Percentiles rank a stretch among this genome's conserved stretches.
These are phyloP conservation scores for Ilex aquifolium DNA, from an alignment of 257 asterid genomes.

Conservation along the genomic window DNA sequence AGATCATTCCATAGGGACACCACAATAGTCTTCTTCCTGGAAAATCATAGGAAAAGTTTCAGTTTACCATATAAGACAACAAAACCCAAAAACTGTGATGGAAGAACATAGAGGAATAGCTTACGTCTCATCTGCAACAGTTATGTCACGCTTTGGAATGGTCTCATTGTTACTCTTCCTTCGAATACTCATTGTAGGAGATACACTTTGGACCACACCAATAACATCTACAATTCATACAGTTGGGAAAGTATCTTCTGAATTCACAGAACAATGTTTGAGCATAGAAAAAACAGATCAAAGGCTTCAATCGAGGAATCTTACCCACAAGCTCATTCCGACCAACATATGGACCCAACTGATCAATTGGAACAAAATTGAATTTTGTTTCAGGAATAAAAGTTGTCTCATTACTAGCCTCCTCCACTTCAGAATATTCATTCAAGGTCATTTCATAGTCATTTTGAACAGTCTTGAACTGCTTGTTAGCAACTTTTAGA, in stretches of 20 bases:
- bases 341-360: slow-evolving; percentile 80
- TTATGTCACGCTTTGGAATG: slow-evolving; percentile 83
- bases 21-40: slow-evolving; percentile 76
- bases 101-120: slow-evolving; percentile 3
- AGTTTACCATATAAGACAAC: slow-evolving; percentile 3
- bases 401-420: slow-evolving; percentile 50
- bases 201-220: slow-evolving; percentile 82
- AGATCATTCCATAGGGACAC: slow-evolving; percentile 62
- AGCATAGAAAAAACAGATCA: not conserved
- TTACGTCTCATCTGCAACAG: slow-evolving; percentile 89
- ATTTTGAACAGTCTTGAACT: slow-evolving; percentile 73
- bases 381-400: slow-evolving; percentile 75
- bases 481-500: slow-evolving; percentile 82
- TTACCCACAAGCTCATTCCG: slow-evolving; percentile 88
- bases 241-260: not conserved
- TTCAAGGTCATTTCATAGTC: slow-evolving; percentile 91
- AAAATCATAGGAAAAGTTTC: slow-evolving; percentile 2
- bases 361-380: slow-evolving; percentile 77
- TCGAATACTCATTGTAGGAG: slow-evolving; percentile 72
- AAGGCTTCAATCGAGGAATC: slow-evolving; percentile 1
- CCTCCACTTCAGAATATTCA: slow-evolving; percentile 83
- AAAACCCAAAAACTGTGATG: not conserved
- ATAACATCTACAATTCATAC: slow-evolving; percentile 58
- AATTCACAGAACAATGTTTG: slow-evolving; percentile 2
- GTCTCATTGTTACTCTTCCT: slow-evolving; percentile 78